phyloP scores from a whole-genome alignment of 1,284 basidiomycete species.

The Mycosarcoma maydis region DNA sequence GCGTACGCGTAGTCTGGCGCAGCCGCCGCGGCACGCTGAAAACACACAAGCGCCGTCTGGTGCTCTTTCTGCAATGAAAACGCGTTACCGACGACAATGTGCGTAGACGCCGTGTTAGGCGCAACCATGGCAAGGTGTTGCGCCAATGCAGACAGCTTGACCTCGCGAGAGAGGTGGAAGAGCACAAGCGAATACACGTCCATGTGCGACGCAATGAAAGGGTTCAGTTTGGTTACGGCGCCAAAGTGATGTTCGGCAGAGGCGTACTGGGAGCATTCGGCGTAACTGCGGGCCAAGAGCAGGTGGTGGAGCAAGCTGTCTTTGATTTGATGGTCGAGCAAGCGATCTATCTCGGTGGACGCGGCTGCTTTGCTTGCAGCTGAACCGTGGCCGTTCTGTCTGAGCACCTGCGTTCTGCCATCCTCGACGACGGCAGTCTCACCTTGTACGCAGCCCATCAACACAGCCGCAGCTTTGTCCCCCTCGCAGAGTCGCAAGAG shows the following conservation, averaged over 20 bases:
- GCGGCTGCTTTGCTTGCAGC: background rate
- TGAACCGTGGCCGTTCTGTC: conserved; percentile 2
- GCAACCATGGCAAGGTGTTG: conserved; percentile 57
- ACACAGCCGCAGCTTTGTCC: conserved; percentile 33
- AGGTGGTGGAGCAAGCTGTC: conserved; percentile 48
- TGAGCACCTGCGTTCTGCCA: background rate
- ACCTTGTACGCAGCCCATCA: conserved; percentile 11
- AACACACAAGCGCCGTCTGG: conserved; percentile 58
- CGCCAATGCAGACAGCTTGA: conserved; percentile 57
- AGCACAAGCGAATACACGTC: conserved; percentile 64
- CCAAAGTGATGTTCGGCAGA: conserved; percentile 56
- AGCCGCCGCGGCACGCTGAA: conserved; percentile 56
- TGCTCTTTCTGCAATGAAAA: conserved; percentile 64
- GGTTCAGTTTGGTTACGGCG: conserved; percentile 42
- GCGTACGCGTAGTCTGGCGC: conserved; percentile 63
- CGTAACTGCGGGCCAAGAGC: conserved; percentile 54
- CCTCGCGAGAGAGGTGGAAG: conserved; percentile 65
- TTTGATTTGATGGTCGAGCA: conserved; percentile 23
- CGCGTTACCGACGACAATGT: conserved; percentile 63
- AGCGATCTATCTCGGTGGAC: background rate
- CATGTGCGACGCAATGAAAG: conserved; percentile 54
- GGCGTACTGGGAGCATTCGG: conserved; percentile 59
- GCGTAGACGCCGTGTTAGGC: conserved; percentile 44
- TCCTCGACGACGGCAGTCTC: background rate
- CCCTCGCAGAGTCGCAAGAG: conserved; percentile 51